Conservation (phyloP, 352 stramenopile genomes). For the Globisporangium abappressorium region DNA sequence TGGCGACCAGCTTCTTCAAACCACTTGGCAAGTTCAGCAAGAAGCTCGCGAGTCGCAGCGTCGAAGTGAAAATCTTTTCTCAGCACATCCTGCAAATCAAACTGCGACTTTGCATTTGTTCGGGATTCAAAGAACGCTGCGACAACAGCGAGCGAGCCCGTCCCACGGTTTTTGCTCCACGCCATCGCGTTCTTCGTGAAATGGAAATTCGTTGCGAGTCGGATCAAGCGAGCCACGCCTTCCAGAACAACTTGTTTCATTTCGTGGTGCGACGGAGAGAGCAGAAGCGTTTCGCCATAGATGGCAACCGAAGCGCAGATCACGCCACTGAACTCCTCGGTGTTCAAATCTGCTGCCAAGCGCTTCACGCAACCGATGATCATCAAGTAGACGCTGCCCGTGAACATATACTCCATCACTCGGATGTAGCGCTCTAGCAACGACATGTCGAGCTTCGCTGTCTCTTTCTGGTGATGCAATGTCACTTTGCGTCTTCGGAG, state of each 20-base stretch:
- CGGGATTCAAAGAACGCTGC: slow-evolving; percentile 31
- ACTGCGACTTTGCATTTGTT: slow-evolving; percentile 21
- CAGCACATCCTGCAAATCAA: slow-evolving; percentile 53
- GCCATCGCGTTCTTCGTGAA: slow-evolving; percentile 58
- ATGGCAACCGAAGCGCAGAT: slow-evolving; percentile 56
- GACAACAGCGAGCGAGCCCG: slow-evolving; percentile 31
- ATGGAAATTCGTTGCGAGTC: slow-evolving; percentile 57
- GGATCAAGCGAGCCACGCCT: slow-evolving; percentile 45
- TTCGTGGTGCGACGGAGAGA: slow-evolving; percentile 44
- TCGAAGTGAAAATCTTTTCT: slow-evolving; percentile 40
- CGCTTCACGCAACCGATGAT: slow-evolving; percentile 38
- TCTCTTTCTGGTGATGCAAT: slow-evolving; percentile 38
- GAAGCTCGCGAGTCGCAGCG: slow-evolving; percentile 29
- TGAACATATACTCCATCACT: slow-evolving; percentile 72
- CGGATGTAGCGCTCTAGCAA: slow-evolving; percentile 51
- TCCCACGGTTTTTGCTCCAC: slow-evolving; percentile 52
- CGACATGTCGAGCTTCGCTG: slow-evolving; percentile 40
- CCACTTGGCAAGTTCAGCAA: slow-evolving; percentile 33
- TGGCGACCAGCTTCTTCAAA: slow-evolving; percentile 48
- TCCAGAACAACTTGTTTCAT: slow-evolving; percentile 55
- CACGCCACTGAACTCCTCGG: slow-evolving; percentile 35
- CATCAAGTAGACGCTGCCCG: slow-evolving; percentile 67
- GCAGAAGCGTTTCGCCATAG: slow-evolving; percentile 30
- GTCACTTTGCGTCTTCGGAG: slow-evolving; percentile 32
- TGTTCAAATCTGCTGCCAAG: slow-evolving; percentile 31